Conservation (phyloP, 805 yeast species). For the Kazachstania africana region DNA sequence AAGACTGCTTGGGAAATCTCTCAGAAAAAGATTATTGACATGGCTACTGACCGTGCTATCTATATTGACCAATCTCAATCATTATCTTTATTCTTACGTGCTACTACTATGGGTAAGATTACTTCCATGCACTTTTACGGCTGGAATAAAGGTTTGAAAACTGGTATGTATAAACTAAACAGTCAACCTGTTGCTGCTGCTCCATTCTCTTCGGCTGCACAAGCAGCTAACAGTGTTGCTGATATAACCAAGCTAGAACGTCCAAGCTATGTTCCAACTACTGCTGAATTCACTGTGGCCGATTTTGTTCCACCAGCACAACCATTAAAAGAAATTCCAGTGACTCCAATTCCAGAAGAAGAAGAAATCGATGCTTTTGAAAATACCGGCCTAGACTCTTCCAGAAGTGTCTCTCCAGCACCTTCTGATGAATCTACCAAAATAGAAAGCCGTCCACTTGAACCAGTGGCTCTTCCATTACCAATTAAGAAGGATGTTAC, state of each 20-base stretch:
- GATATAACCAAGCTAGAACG: conserved; percentile 28
- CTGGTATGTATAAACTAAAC: conserved; percentile 96
- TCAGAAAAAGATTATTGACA: conserved; percentile 72
- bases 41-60: conserved; percentile 73
- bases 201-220: conserved; percentile 90
- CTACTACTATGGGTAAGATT: conserved; percentile 92
- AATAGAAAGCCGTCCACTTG: conserved; percentile 21
- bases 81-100: conserved; percentile 74
- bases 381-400: too few species aligned
- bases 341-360: conserved; percentile 4
- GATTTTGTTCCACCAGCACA: conserved; percentile 4
- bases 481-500: conserved; percentile 30
- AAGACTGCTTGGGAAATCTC: conserved; percentile 96
- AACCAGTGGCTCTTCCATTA: conserved; percentile 21
- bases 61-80: conserved; percentile 89
- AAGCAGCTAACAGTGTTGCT: conserved; percentile 50
- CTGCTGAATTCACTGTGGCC: conserved; percentile 6
- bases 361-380: conserved; percentile 5
- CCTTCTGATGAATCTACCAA: conserved; percentile 16
- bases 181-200: conserved; percentile 97
- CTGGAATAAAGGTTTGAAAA: conserved; percentile 96
- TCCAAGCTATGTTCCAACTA: conserved; percentile 26
- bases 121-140: conserved; percentile 98
- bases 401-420: conserved; percentile 26
- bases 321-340: conserved; percentile 1